Percentiles rank a stretch among this genome's conserved stretches.
Conservation (phyloP, 139 green algal genomes). For the Picochlorum sp. region DNA sequence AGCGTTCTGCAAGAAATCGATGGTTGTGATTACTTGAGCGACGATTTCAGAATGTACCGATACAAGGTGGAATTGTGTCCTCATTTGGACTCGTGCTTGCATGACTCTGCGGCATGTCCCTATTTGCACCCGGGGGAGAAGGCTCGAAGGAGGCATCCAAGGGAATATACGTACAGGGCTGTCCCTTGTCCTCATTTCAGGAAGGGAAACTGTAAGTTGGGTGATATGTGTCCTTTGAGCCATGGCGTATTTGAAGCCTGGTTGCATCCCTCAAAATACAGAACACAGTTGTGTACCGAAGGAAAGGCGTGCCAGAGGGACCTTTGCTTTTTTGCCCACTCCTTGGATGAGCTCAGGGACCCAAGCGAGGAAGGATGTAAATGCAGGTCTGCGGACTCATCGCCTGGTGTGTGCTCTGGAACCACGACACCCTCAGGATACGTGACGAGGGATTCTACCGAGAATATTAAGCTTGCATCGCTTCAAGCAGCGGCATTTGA, state of each 20-base stretch:
- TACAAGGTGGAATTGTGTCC: conserved; percentile 5
- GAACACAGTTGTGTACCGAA: conserved; percentile 92
- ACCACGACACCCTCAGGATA: not conserved
- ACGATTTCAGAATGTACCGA: conserved; percentile 6
- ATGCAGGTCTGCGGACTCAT: not conserved
- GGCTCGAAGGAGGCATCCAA: conserved; percentile 63
- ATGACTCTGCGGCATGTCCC: not conserved
- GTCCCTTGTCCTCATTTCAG: conserved; percentile 84
- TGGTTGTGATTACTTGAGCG: not conserved
- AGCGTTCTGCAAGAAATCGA: not conserved
- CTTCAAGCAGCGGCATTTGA: not conserved
- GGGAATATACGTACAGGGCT: conserved; percentile 55
- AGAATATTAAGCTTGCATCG: not conserved
- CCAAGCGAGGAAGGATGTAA: conserved; percentile 9
- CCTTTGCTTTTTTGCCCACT: conserved; percentile 98
- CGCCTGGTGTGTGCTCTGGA: not conserved
- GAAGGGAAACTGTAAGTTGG: conserved; percentile 68
- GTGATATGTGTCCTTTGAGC: conserved; percentile 82
- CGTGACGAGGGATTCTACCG: not conserved
- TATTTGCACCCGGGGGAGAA: conserved; percentile 54
- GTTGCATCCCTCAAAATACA: conserved; percentile 89
- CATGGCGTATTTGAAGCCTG: conserved; percentile 97
- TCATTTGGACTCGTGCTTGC: not conserved
- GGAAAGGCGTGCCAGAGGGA: conserved; percentile 70
- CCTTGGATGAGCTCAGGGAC: conserved; percentile 64